phyloP scores from a whole-genome alignment of 257 asterid genomes.

The Nicotiana benthamiana region DNA sequence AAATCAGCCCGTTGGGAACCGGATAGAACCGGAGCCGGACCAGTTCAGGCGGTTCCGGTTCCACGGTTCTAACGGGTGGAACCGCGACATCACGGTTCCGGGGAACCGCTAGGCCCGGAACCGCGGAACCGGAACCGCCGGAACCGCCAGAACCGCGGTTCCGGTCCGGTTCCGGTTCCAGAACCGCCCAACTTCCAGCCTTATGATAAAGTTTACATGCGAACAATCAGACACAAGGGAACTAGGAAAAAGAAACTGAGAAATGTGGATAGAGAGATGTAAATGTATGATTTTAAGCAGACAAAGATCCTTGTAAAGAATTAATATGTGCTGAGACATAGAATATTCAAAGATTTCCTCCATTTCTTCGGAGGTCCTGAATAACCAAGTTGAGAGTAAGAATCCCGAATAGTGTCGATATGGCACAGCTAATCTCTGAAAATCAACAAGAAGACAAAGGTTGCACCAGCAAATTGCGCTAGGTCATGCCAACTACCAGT shows the following conservation, averaged over 20 bases:
- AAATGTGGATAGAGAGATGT: background rate
- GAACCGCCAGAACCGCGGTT: too few species aligned
- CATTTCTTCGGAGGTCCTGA: background rate
- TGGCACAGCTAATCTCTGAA: background rate
- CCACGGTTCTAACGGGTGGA: too few species aligned
- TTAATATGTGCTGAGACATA: background rate
- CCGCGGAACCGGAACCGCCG: too few species aligned
- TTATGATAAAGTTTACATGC: too few species aligned
- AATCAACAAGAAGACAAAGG: background rate
- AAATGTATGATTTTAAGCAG: background rate
- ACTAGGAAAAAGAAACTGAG: background rate
- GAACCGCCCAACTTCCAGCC: too few species aligned
- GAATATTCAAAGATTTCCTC: background rate
- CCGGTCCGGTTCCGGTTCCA: too few species aligned
- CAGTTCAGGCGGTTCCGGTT: too few species aligned
- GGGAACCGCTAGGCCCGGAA: too few species aligned
- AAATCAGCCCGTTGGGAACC: too few species aligned
- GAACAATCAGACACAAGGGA: background rate
- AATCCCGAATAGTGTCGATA: background rate
- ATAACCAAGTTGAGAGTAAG: background rate
- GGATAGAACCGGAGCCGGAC: too few species aligned
- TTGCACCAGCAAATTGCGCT: background rate
- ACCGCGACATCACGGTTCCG: too few species aligned
- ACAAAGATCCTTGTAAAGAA: background rate
- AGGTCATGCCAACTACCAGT: accelerated